Base-by-base conservation (phyloP, 176 grass and related monocot species). In the Oryza longistaminata region DNA sequence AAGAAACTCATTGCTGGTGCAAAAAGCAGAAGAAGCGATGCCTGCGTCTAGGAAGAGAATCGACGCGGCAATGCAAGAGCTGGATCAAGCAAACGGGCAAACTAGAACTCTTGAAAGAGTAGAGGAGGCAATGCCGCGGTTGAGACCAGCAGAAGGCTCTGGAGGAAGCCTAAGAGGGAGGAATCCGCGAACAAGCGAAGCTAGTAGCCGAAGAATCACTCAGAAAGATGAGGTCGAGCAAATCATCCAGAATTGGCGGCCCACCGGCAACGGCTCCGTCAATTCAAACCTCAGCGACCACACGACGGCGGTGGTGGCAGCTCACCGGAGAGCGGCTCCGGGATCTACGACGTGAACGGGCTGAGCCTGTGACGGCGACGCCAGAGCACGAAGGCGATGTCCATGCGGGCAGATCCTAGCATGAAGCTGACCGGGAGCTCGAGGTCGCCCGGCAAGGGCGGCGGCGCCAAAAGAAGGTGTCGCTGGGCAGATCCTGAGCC, bases 341-440 rank as follows among this genome's bases (percentile, higher is more conserved):
- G 77, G 45, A 82, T 99, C 26, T 86, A 92, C 12, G 96, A 99
- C 6, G 91, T 96, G 71, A 94, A 99, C 29, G 91, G 96, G 58
- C 58, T 99, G 81, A 99, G 89, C 87, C 82, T 96, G 83, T 92
- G 83, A 79, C 84, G 16, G 68, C 77, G 4, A 83, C 70, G 3
- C 86, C 91, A 78, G 9, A 82, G 31, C 35, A 13, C 82, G 3
- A 87, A 68, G 16, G 27, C 93, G 6, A 65, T 99, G 80, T 99
- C 96, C 35, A 96, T 99, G n/a, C 55, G 96, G 96, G 2, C 88
- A 99, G 88, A 99, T 99, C 77, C 88, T 99, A 96, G 82, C 81
- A 99, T 88, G 91, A 99, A 99, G 71, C 83, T 99, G 35, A 61
- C 0, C 55, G 17, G 55, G 90, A 94, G 79, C 53, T 87, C 1